These are phyloP conservation scores for Elsinoe australis DNA, from an alignment of 2,329 filamentous ascomycete species.

Conservation along the genomic window DNA sequence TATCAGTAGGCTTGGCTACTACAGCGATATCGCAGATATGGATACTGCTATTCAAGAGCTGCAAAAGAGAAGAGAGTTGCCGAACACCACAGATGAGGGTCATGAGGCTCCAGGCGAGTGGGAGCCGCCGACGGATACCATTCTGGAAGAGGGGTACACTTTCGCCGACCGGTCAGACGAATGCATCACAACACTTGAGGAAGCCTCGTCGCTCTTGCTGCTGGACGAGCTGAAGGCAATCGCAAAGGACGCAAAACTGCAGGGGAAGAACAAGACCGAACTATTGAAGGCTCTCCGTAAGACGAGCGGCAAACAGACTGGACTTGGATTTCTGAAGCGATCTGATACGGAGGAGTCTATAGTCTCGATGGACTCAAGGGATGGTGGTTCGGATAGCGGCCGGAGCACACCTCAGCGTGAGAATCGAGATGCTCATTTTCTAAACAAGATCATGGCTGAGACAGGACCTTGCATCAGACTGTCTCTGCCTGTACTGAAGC, in stretches of 20 bases:
- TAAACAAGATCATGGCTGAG: slow-evolving; percentile 66
- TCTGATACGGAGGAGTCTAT: slow-evolving; percentile 53
- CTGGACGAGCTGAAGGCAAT: slow-evolving; percentile 79
- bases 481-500: slow-evolving; percentile 60
- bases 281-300: slow-evolving; percentile 65
- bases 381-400: slow-evolving; percentile 27
- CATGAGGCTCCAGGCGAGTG: slow-evolving; percentile 43
- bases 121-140: slow-evolving; percentile 40
- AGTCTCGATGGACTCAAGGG: slow-evolving; percentile 35
- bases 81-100: slow-evolving; percentile 34
- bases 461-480: slow-evolving; percentile 81
- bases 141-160: slow-evolving; percentile 53
- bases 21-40: slow-evolving; percentile 73
- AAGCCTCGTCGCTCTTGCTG: slow-evolving; percentile 72
- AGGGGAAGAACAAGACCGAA: slow-evolving; percentile 81
- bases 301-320: slow-evolving; percentile 65
- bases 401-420: slow-evolving; percentile 38
- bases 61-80: slow-evolving; percentile 52
- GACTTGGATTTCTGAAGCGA: slow-evolving; percentile 62
- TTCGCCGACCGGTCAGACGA: slow-evolving; percentile 76
- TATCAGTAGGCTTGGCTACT: slow-evolving; percentile 66
- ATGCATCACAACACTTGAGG: slow-evolving; percentile 67
- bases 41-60: slow-evolving; percentile 57
- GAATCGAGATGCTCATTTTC: slow-evolving; percentile 66
- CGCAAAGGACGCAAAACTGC: slow-evolving; percentile 77